These are phyloP conservation scores for Setaria viridis DNA, from an alignment of 202 grass and related monocot genomes.

Conservation along the genomic window DNA sequence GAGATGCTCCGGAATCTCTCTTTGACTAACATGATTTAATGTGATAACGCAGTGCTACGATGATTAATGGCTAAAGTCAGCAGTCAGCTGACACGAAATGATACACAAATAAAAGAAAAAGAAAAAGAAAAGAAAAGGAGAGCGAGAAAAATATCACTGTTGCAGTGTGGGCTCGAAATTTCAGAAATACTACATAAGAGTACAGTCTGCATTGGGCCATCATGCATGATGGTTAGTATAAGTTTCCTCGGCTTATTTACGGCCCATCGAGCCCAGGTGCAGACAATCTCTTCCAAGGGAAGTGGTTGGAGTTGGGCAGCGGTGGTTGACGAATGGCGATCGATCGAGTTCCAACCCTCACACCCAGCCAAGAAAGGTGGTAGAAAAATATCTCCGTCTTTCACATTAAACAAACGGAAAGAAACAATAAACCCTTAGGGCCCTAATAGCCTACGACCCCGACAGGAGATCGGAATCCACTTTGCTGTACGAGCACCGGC, in stretches of 20 bases:
- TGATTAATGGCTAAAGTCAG: neutral
- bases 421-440: slow-evolving; percentile 12
- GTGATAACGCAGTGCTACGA: neutral
- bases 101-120: too few relatives aligned
- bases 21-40: neutral
- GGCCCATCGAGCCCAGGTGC: neutral
- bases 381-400: slow-evolving; percentile 1
- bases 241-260: neutral
- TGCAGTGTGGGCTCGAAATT: neutral
- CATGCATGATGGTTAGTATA: neutral
- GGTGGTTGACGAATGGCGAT: slow-evolving; percentile 43
- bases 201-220: neutral
- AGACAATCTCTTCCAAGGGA: neutral
- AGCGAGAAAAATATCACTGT: neutral
- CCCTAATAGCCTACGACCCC: slow-evolving; percentile 31
- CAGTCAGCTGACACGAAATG: too few relatives aligned
- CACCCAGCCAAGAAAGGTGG: neutral
- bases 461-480: slow-evolving; percentile 47
- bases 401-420: slow-evolving; percentile 36
- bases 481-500: slow-evolving; percentile 11
- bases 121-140: neutral
- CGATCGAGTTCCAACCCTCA: slow-evolving; percentile 17
- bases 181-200: too few relatives aligned
- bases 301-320: slow-evolving; percentile 19
- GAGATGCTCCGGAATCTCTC: neutral